phyloP scores from a whole-genome alignment of 2,329 filamentous ascomycete genomes.

The Alternaria triticina region DNA sequence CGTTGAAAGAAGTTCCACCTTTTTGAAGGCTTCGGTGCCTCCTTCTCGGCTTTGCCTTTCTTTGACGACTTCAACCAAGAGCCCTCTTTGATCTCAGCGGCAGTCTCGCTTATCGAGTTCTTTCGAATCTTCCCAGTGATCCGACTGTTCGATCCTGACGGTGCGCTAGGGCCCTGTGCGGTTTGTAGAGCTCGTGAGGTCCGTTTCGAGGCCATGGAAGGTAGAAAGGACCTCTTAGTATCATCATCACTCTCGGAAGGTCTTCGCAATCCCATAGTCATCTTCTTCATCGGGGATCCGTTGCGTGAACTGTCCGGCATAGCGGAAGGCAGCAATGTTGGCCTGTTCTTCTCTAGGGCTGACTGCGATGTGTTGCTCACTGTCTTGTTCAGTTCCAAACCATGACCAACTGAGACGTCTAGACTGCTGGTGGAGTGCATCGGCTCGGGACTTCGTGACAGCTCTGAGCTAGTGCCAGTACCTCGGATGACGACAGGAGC shows the following conservation, averaged over 20 bases:
- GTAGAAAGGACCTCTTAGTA: constrained; percentile 41
- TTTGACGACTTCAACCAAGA: constrained; percentile 47
- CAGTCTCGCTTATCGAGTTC: constrained; percentile 27
- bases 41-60: constrained; percentile 34
- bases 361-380: constrained; percentile 25
- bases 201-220: constrained; percentile 35
- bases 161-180: constrained; percentile 24
- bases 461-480: constrained; percentile 48
- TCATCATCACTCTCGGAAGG: constrained; percentile 49
- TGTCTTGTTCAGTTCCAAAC: constrained; percentile 25
- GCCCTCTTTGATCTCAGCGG: constrained; percentile 45
- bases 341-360: constrained; percentile 25
- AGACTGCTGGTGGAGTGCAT: constrained; percentile 47
- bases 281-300: constrained; percentile 41
- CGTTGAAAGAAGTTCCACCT: constrained; percentile 68
- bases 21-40: constrained; percentile 47
- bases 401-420: constrained; percentile 27
- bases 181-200: constrained; percentile 36
- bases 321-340: constrained; percentile 45
- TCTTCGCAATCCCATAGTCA: constrained; percentile 30
- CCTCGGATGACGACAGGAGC: constrained; percentile 55
- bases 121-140: constrained; percentile 29
- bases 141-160: constrained; percentile 20
- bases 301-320: constrained; percentile 45
- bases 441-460: constrained; percentile 45